Evolutionary conservation across 164 flowering plant species (phyloP).

Genomic region (Piper longum): DNA sequence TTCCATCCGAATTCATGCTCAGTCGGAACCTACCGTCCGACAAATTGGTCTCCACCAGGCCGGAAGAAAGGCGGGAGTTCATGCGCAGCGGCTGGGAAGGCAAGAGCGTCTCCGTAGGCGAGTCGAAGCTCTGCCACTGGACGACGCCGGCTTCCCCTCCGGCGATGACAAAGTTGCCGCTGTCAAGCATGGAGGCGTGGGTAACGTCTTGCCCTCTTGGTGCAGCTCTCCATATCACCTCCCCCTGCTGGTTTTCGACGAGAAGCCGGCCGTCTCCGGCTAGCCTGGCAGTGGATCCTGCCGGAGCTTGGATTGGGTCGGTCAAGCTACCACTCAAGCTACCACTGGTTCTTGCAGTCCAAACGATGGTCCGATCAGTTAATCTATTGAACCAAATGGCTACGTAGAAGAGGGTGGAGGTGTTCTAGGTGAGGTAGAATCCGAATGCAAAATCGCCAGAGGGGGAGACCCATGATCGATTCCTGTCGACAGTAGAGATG

Average conservation of each 20-base stretch:
- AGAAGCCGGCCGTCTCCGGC: constrained; percentile 9
- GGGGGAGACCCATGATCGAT: constrained; percentile 17
- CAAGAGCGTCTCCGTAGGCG: constrained; percentile 29
- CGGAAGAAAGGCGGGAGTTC: constrained; percentile 7
- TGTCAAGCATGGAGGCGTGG: constrained; percentile 29
- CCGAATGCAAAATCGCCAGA: constrained; percentile 24
- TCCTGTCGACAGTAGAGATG: constrained; percentile 6
- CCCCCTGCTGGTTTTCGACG: constrained; percentile 6
- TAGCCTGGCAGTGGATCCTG: constrained; percentile 13
- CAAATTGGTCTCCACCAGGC: constrained; percentile 10
- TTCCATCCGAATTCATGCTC: constrained; percentile 10
- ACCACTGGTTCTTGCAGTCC: constrained; percentile 17
- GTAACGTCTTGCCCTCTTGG: not conserved
- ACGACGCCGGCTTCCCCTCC: not conserved
- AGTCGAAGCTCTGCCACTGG: constrained; percentile 23
- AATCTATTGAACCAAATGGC: constrained; percentile 24
- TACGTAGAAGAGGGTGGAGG: constrained; percentile 5
- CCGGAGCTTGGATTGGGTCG: constrained; percentile 5
- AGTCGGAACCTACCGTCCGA: constrained; percentile 7
- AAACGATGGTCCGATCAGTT: constrained; percentile 14
- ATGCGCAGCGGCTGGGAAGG: constrained; percentile 14
- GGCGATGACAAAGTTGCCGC: constrained; percentile 28
- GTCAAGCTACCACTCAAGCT: constrained; percentile 6
- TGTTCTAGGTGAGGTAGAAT: constrained; percentile 6
- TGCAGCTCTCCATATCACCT: not conserved